Evolutionary conservation across 257 asterid genomes (phyloP).

Genomic region (Fraxinus americana): DNA sequence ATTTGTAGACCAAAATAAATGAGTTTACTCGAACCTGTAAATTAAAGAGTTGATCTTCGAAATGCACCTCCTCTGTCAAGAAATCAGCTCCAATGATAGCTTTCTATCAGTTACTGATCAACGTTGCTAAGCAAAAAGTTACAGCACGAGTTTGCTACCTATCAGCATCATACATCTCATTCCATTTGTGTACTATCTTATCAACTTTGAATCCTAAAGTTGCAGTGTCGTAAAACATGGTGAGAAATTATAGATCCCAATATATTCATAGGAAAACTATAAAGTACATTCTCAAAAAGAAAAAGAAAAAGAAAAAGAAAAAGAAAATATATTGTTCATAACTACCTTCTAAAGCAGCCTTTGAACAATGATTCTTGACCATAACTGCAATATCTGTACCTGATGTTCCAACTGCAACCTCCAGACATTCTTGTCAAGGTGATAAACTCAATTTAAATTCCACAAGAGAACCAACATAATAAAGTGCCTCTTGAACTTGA

Average conservation of each 20-base stretch:
- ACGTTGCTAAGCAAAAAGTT: no score
- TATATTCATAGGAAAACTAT: neutral
- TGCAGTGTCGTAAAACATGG: constrained; percentile 17
- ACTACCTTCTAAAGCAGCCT: no score
- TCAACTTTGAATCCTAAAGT: constrained; percentile 80
- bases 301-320: neutral
- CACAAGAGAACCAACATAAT: constrained; percentile 54
- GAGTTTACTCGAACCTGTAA: no score
- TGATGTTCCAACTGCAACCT: constrained; percentile 88
- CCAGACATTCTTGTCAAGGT: constrained; percentile 90
- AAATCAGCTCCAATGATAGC: no score
- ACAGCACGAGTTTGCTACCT: constrained; percentile 64
- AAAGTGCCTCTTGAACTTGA: no score
- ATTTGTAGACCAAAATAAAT: no score
- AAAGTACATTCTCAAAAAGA: neutral
- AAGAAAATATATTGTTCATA: no score
- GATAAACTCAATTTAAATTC: constrained; percentile 81
- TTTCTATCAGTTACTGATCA: no score
- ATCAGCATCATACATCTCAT: constrained; percentile 83
- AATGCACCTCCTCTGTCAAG: no score
- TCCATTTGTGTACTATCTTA: constrained; percentile 96
- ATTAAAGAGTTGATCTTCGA: no score
- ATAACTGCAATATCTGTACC: constrained; percentile 81
- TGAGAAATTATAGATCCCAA: constrained; percentile 25
- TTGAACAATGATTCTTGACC: constrained; percentile 77